Percentiles rank a stretch among this genome's conserved stretches.
phyloP scores from a whole-genome alignment of 495 filamentous ascomycete genomes.

The Tuber brumale region DNA sequence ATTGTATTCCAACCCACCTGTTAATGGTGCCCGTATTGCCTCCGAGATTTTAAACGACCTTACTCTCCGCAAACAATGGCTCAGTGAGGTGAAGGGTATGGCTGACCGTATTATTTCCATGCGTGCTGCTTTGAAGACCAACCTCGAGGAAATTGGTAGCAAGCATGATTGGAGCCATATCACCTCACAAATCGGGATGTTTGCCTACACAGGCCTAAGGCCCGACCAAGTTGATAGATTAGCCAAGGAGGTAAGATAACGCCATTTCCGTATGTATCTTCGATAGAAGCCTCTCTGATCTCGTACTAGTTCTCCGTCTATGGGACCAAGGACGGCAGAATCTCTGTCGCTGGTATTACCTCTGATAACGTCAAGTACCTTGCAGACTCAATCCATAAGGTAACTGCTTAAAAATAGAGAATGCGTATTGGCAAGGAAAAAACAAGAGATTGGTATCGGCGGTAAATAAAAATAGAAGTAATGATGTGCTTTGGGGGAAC shows the following conservation, averaged over 20 bases:
- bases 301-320: constrained; percentile 81
- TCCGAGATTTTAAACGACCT: constrained; percentile 86
- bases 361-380: constrained; percentile 84
- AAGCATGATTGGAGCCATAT: constrained; percentile 98
- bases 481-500: neutral
- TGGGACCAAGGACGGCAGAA: constrained; percentile 93
- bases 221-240: constrained; percentile 87
- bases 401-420: constrained; percentile 55
- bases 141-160: constrained; percentile 87
- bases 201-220: constrained; percentile 91
- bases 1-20: constrained; percentile 94
- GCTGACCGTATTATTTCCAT: constrained; percentile 98
- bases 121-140: constrained; percentile 84
- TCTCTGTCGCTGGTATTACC: constrained; percentile 96
- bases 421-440: neutral
- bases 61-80: constrained; percentile 84
- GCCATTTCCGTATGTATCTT: neutral
- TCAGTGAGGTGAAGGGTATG: constrained; percentile 96
- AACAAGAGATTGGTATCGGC: neutral
- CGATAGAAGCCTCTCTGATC: neutral
- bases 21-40: constrained; percentile 92
- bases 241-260: constrained; percentile 67
- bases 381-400: constrained; percentile 90
- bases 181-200: constrained; percentile 98
- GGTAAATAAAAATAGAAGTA: neutral